These are phyloP conservation scores for Gymnopilus dilepis DNA, from an alignment of 768 basidiomycete genomes.

Conservation along the genomic window DNA sequence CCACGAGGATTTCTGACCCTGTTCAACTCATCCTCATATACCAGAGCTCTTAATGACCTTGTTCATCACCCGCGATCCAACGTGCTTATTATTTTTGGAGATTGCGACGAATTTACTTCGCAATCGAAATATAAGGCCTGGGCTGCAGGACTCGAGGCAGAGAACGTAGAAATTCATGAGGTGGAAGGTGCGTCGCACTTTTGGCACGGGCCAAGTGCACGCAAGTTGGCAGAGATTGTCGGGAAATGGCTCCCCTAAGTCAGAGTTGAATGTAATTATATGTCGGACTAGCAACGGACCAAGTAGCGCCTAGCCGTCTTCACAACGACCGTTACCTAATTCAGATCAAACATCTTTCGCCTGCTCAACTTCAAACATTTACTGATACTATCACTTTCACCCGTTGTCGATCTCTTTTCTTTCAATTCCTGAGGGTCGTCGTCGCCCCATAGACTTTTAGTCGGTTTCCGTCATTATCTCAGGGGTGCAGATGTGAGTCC, in stretches of 20 bases:
- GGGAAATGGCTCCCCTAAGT: constrained; percentile 40
- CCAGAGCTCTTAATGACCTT: constrained; percentile 53
- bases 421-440: not conserved
- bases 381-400: constrained; percentile 12
- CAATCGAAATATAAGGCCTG: constrained; percentile 59
- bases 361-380: constrained; percentile 14
- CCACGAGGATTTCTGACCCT: constrained; percentile 71
- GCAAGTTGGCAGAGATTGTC: constrained; percentile 34
- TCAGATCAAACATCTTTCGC: constrained; percentile 18
- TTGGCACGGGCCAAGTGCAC: constrained; percentile 53
- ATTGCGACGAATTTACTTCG: constrained; percentile 74
- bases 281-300: not conserved
- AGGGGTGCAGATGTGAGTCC: constrained; percentile 40
- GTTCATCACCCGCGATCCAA: constrained; percentile 49
- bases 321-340: constrained; percentile 26
- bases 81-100: constrained; percentile 70
- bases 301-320: constrained; percentile 5
- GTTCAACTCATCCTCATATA: constrained; percentile 65
- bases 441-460: not conserved
- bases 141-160: constrained; percentile 45
- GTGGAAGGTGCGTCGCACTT: constrained; percentile 67
- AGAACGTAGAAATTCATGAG: constrained; percentile 39
- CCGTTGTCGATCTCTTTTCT: constrained; percentile 18
- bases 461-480: constrained; percentile 7
- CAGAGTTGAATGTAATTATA: constrained; percentile 14